Evolutionary conservation across 2,329 filamentous ascomycete species (phyloP), one percentile per base, ranked within the genome.

Genomic region (Neonectria magnoliae): DNA sequence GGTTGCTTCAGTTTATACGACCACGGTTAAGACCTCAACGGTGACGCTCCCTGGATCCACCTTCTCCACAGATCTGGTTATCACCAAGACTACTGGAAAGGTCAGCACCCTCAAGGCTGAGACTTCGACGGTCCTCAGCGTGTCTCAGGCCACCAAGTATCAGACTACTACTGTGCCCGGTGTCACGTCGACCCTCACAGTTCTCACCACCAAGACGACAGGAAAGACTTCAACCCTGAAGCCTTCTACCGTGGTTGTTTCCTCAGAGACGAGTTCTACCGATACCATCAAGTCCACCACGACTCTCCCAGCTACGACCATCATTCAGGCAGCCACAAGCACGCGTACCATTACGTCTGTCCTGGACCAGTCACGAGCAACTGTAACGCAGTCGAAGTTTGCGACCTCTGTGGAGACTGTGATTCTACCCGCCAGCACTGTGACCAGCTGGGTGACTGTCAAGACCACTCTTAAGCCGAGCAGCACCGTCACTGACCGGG

Each of bases 141-240:
- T 58, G 22, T 53, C 60, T 1, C n/a, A 36, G 3, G 45, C 45
- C 16, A 56, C 57, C 20, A 64, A 60, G 31, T 56, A 45, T 11
- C 29, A 36, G 16, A 64, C 70, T 2, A 53, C 61, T 3, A 72
- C 67, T 0, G 41, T 73, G 7, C 47, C 61, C 0, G 70, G 70
- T 22, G 51, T 62, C 3, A 70, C 61, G 2, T 67, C 60, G 10
- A 72, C 70, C 4, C 60, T 61, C 0, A 73, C 68, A 1, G 14
- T 54, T 4, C 36, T 62, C 1, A 60, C 54, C 1, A 71, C 67
- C 7, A 56, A 70, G 38, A 67, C 67, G 6, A 59, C 60, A 1
- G 70, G 70, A 25, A 72, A 72, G 57, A 73, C 70, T 0, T 67
- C 70, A 5, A 73, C 70, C 3, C 57, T 72, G 14, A 73, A 72